A percentile compares a stretch with the other conserved stretches of the same genome.
Conservation (phyloP, 805 yeast genomes). For the Lachancea waltii region DNA sequence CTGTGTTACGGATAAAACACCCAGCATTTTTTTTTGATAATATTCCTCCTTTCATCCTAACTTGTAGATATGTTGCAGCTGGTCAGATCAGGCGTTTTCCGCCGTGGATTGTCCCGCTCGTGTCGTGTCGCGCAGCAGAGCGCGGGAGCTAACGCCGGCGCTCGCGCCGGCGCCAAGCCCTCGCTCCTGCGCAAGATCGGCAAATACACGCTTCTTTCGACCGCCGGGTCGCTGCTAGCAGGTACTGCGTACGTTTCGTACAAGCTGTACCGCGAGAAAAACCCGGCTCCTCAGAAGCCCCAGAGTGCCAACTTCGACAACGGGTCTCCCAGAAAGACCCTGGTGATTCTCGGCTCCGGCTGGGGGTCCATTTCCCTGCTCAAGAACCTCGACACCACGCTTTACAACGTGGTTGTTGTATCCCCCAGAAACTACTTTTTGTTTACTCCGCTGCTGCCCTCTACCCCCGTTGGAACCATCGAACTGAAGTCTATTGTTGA, state of each 20-base stretch:
- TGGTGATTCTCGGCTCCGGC: slow-evolving; percentile 79
- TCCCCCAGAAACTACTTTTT: slow-evolving; percentile 94
- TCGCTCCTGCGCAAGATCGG: slow-evolving; percentile 13
- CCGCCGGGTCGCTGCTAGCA: slow-evolving; percentile 44
- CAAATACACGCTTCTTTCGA: slow-evolving; percentile 34
- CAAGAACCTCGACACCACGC: slow-evolving; percentile 76
- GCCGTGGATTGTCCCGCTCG: slow-evolving; percentile 7
- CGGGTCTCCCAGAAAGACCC: slow-evolving; percentile 38
- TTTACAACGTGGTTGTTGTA: slow-evolving; percentile 82
- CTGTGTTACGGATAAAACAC: too few species aligned
- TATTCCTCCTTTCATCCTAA: slow-evolving; percentile 2
- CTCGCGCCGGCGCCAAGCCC: slow-evolving; percentile 4
- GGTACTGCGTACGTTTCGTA: slow-evolving; percentile 56
- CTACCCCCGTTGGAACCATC: slow-evolving; percentile 90
- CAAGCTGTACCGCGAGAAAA: slow-evolving; percentile 54
- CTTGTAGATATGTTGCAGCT: slow-evolving; percentile 3
- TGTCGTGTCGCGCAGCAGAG: slow-evolving; percentile 3
- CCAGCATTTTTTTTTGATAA: slow-evolving; percentile 1
- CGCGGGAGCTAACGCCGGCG: background rate
- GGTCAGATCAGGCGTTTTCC: background rate
- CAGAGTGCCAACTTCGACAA: slow-evolving; percentile 50
- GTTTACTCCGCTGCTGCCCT: slow-evolving; percentile 93
- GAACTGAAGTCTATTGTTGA: slow-evolving; percentile 88
- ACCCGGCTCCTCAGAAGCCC: slow-evolving; percentile 54
- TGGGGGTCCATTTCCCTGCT: slow-evolving; percentile 90